Conservation (phyloP, 768 basidiomycete species). For the Amanita pallidorosea region DNA sequence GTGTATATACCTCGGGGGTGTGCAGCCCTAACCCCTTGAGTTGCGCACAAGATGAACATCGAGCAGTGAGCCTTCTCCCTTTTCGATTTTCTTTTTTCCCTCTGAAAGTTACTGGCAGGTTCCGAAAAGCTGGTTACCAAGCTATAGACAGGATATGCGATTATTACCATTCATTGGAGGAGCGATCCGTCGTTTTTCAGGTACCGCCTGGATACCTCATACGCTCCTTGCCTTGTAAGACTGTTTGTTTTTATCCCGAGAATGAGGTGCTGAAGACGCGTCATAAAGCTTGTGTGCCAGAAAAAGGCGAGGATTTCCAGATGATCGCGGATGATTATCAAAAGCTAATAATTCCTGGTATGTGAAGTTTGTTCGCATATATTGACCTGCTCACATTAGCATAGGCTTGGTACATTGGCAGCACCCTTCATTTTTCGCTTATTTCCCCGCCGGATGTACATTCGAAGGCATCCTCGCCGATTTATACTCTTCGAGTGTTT, state of each 20-base stretch:
- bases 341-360: conserved; percentile 72
- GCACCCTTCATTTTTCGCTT: conserved; percentile 84
- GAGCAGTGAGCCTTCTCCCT: conserved; percentile 25
- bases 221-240: conserved; percentile 51
- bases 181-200: conserved; percentile 54
- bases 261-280: neutral
- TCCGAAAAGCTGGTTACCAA: conserved; percentile 77
- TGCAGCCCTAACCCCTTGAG: too few relatives aligned
- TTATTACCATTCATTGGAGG: conserved; percentile 62
- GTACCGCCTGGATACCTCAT: conserved; percentile 82
- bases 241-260: neutral
- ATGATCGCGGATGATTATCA: conserved; percentile 72
- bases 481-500: conserved; percentile 60
- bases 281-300: conserved; percentile 17
- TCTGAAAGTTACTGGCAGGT: conserved; percentile 30
- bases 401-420: conserved; percentile 85
- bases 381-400: neutral
- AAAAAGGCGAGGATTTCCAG: conserved; percentile 63
- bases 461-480: conserved; percentile 83
- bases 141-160: conserved; percentile 89
- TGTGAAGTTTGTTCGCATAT: neutral
- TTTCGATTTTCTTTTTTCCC: neutral
- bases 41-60: conserved; percentile 27
- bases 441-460: conserved; percentile 70
- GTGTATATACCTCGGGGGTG: too few relatives aligned